Evolutionary conservation across 352 stramenopile genomes (phyloP).

Genomic region (Phytophthora sp.): DNA sequence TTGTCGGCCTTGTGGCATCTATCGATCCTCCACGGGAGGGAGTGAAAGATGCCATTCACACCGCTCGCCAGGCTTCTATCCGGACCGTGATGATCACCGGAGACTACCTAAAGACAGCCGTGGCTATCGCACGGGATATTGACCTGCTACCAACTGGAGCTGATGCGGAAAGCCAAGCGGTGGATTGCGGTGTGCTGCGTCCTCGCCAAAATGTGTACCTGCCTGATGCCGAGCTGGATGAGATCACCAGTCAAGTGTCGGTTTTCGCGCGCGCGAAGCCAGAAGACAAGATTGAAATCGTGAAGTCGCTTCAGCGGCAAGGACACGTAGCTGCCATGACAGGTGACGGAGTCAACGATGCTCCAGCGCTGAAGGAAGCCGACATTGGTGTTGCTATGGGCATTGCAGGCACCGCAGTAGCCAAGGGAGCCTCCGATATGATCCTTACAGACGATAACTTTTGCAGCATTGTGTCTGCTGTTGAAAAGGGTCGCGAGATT

Average conservation of each 20-base stretch:
- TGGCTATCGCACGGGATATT: constrained; percentile 93
- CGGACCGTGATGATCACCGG: constrained; percentile 93
- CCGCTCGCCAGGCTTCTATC: constrained; percentile 56
- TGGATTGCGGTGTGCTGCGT: constrained; percentile 72
- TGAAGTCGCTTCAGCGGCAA: constrained; percentile 92
- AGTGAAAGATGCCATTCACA: constrained; percentile 66
- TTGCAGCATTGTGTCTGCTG: constrained; percentile 95
- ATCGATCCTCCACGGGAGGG: constrained; percentile 75
- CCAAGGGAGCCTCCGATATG: constrained; percentile 98
- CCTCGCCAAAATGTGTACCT: constrained; percentile 52
- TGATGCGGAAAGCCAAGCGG: constrained; percentile 56
- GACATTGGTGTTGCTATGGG: constrained; percentile 97
- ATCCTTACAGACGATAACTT: constrained; percentile 99
- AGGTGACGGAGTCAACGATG: constrained; percentile 98
- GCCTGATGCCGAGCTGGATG: constrained; percentile 80
- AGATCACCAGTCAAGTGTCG: constrained; percentile 69
- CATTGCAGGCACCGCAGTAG: constrained; percentile 96
- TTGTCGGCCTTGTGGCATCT: constrained; percentile 93
- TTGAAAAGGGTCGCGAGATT: constrained; percentile 96
- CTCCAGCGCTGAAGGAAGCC: constrained; percentile 95
- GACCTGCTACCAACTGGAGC: constrained; percentile 75
- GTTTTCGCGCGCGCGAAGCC: constrained; percentile 97
- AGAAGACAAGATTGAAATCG: constrained; percentile 96
- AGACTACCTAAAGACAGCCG: constrained; percentile 94
- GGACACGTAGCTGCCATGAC: constrained; percentile 94